A percentile compares a stretch with the other conserved stretches of the same genome.
Conservation (phyloP, 169 alveolate genomes). For the Toxoplasma gondii region DNA sequence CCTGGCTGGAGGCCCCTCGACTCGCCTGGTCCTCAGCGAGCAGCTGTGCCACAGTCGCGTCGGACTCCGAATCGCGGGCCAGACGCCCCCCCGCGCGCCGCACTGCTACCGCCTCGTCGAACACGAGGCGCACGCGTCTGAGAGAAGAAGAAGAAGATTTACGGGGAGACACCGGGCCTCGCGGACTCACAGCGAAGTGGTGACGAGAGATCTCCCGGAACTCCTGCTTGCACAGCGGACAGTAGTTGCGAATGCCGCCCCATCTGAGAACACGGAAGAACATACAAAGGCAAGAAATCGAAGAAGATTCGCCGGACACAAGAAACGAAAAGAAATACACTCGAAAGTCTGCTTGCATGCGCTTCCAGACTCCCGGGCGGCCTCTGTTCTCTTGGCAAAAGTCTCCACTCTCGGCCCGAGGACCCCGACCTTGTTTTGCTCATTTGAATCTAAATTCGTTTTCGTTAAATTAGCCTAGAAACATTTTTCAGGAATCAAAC, state of each 20-base stretch:
- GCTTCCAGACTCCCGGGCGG: too few relatives aligned
- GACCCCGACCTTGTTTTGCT: too few relatives aligned
- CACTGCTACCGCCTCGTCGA: conserved; percentile 6
- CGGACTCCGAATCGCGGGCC: not conserved
- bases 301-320: not conserved
- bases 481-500: too few relatives aligned
- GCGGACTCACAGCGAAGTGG: not conserved
- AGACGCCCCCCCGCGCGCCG: conserved; percentile 4
- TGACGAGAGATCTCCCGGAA: conserved; percentile 59
- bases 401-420: too few relatives aligned
- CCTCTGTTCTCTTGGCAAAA: too few relatives aligned
- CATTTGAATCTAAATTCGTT: too few relatives aligned
- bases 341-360: too few relatives aligned
- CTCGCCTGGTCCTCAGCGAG: conserved; percentile 11
- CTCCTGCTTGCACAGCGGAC: conserved; percentile 78
- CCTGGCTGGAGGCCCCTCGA: conserved; percentile 18
- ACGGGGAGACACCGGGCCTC: not conserved
- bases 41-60: not conserved
- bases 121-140: not conserved
- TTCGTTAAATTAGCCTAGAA: too few relatives aligned
- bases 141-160: not conserved
- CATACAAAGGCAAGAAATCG: not conserved
- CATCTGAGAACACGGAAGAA: conserved; percentile 50
- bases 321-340: not conserved
- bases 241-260: conserved; percentile 74